Percentiles rank a stretch among this genome's conserved stretches.
Evolutionary conservation across 192 early-diverging fungal genomes (phyloP).

Genomic region (Entomortierella lignicola): DNA sequence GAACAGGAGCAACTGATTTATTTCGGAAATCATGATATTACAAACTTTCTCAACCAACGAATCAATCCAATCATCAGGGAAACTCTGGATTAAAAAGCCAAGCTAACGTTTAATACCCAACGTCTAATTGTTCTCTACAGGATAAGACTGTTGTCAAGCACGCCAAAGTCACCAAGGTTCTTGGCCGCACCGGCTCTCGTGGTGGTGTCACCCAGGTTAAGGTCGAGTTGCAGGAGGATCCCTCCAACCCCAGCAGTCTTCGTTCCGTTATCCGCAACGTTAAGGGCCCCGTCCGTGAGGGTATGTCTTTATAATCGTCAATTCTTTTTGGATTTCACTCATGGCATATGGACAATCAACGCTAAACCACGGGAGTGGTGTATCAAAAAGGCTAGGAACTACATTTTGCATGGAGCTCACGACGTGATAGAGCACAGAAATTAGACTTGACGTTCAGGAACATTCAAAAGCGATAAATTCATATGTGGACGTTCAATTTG

Average conservation of each 20-base stretch:
- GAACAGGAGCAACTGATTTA: neutral
- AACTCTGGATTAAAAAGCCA: neutral
- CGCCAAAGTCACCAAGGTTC: conserved; percentile 95
- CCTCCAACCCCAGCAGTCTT: conserved; percentile 60
- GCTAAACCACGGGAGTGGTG: too few species aligned
- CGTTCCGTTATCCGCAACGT: conserved; percentile 99
- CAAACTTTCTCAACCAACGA: neutral
- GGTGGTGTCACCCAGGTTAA: conserved; percentile 99
- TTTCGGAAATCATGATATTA: neutral
- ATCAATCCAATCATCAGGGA: neutral
- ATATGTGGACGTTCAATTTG: too few species aligned
- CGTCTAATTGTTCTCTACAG: conserved; percentile 4
- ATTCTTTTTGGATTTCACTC: too few species aligned
- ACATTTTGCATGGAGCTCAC: too few species aligned
- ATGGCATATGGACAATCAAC: too few species aligned
- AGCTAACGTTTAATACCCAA: neutral
- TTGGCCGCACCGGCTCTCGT: conserved; percentile 99
- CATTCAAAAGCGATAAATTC: too few species aligned
- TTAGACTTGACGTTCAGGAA: too few species aligned
- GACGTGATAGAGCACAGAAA: too few species aligned
- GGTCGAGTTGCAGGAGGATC: conserved; percentile 99
- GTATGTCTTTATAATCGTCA: conserved; percentile 25
- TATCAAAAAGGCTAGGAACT: too few species aligned
- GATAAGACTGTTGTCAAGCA: conserved; percentile 78
- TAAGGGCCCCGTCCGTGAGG: conserved; percentile 98